These are phyloP conservation scores for Fusarium redolens DNA, from an alignment of 2,329 filamentous ascomycete genomes.

Conservation along the genomic window DNA sequence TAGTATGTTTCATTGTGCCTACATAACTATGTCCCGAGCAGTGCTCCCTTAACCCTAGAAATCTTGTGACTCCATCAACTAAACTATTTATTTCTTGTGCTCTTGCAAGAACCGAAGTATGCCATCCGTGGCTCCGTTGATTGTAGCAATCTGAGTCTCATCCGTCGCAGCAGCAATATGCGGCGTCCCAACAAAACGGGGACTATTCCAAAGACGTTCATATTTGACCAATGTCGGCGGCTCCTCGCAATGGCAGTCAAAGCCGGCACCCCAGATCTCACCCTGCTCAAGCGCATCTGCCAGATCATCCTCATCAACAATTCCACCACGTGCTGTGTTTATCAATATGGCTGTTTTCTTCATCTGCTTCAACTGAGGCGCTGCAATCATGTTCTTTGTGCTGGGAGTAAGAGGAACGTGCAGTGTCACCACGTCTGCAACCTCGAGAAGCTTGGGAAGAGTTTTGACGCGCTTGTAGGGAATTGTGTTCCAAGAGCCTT, in stretches of 20 bases:
- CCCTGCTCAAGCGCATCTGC: not conserved
- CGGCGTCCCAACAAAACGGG: not conserved
- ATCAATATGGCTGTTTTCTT: not conserved
- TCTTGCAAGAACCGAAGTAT: not conserved
- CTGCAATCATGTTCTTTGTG: not conserved
- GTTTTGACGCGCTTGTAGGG: not conserved
- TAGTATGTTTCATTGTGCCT: not conserved
- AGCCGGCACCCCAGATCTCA: not conserved
- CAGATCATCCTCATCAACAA: not conserved
- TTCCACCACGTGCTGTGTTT: not conserved
- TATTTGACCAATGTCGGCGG: not conserved
- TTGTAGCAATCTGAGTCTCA: not conserved
- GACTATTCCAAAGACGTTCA: not conserved
- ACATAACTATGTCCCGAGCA: no score
- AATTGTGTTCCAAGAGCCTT: not conserved
- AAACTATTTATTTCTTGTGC: not conserved
- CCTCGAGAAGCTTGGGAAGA: not conserved
- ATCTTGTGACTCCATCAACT: no score
- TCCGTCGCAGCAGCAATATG: not conserved
- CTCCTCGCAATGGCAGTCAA: not conserved
- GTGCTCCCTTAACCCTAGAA: no score
- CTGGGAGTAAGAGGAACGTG: not conserved
- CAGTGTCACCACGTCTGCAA: not conserved
- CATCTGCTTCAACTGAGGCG: not conserved
- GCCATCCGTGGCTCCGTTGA: not conserved